Percentiles rank a stretch among this genome's conserved stretches.
Evolutionary conservation across 805 yeast genomes (phyloP).

Genomic region (Cyberlindnera subsufficiens): DNA sequence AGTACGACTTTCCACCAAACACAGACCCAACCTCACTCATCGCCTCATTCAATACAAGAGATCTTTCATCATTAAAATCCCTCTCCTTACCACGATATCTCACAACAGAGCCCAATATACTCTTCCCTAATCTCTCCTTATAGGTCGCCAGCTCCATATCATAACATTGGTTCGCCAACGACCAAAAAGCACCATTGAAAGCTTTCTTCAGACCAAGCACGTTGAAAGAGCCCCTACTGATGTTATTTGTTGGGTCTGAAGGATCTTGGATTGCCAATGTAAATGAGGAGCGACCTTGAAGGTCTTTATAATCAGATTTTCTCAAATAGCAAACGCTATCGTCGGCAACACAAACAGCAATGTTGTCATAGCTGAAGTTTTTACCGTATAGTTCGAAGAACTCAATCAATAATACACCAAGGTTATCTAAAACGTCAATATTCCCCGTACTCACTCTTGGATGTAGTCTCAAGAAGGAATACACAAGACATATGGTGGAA

Average conservation of each 20-base stretch:
- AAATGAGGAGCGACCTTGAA: constrained; percentile 53
- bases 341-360: constrained; percentile 57
- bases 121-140: constrained; percentile 60
- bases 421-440: constrained; percentile 63
- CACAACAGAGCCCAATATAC: constrained; percentile 75
- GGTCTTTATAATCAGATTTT: constrained; percentile 46
- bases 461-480: constrained; percentile 72
- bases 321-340: constrained; percentile 55
- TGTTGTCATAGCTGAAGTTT: constrained; percentile 78
- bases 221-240: constrained; percentile 81
- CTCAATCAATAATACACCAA: constrained; percentile 84
- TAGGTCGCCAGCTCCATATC: constrained; percentile 62
- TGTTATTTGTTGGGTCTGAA: constrained; percentile 74
- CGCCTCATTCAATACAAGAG: constrained; percentile 57
- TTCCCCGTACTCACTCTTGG: constrained; percentile 67
- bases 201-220: constrained; percentile 75
- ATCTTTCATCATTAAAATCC: constrained; percentile 73
- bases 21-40: constrained; percentile 24
- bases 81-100: constrained; percentile 68
- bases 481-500: constrained; percentile 82
- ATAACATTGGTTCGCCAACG: constrained; percentile 69
- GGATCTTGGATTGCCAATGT: constrained; percentile 85
- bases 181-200: constrained; percentile 82
- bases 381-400: constrained; percentile 90
- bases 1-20: neutral